Conservation (phyloP, 2,329 filamentous ascomycete species). For the Stagonosporopsis chrysanthemi region DNA sequence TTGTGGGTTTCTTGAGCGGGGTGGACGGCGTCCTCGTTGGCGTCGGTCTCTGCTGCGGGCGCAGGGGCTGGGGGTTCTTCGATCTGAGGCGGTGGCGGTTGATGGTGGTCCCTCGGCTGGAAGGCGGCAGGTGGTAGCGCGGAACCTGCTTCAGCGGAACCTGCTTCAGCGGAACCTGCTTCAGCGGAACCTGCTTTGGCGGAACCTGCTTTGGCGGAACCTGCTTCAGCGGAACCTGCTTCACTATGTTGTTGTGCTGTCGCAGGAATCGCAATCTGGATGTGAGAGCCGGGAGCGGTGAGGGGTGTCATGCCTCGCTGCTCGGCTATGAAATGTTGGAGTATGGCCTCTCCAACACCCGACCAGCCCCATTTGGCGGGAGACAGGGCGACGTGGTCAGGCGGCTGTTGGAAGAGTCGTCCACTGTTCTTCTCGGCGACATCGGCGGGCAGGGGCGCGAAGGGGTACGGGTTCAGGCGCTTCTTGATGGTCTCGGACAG, state of each 20-base stretch:
- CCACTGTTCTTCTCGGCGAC: slow-evolving; percentile 33
- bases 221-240: slow-evolving; percentile 18
- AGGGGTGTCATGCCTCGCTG: slow-evolving; percentile 42
- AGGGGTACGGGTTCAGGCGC: slow-evolving; percentile 62
- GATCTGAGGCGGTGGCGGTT: slow-evolving; percentile 5
- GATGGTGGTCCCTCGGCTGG: slow-evolving; percentile 1
- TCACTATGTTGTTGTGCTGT: slow-evolving; percentile 26
- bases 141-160: slow-evolving; percentile 13
- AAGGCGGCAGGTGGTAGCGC: slow-evolving; percentile 11
- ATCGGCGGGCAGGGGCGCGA: slow-evolving; percentile 48
- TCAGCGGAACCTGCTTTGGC: no score
- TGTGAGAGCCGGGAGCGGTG: slow-evolving; percentile 48
- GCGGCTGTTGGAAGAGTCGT: slow-evolving; percentile 29
- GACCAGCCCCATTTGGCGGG: slow-evolving; percentile 55
- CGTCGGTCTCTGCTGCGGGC: background rate
- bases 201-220: no score
- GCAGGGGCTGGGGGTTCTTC: slow-evolving; percentile 4
- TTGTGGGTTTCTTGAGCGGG: slow-evolving; percentile 28
- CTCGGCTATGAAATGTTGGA: slow-evolving; percentile 54
- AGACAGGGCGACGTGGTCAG: slow-evolving; percentile 49
- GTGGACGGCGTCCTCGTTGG: background rate
- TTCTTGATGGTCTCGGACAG: slow-evolving; percentile 61
- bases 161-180: slow-evolving; percentile 16
- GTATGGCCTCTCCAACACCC: slow-evolving; percentile 58
- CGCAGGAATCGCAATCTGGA: slow-evolving; percentile 53